phyloP scores from a whole-genome alignment of 805 yeast species.

The Saccharomycopsis sp. region DNA sequence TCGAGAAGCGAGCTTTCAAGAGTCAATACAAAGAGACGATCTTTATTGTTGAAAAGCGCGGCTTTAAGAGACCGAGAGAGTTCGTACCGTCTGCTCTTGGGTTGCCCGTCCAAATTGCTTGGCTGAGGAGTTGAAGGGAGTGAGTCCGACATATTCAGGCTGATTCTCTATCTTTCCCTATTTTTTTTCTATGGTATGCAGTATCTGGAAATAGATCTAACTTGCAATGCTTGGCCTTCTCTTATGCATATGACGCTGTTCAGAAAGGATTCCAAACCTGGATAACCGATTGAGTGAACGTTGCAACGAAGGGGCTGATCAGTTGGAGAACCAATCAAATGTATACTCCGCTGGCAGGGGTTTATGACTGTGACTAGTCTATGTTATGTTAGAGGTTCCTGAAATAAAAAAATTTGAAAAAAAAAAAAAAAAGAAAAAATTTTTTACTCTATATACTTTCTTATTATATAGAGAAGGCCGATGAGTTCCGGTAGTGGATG shows the following conservation, averaged over 20 bases:
- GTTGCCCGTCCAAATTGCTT: conserved; percentile 3
- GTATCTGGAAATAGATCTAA: too few relatives aligned
- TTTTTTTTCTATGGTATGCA: too few relatives aligned
- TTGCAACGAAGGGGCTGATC: not conserved
- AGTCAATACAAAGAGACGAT: conserved; percentile 43
- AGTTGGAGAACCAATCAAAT: not conserved
- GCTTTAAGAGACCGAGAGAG: conserved; percentile 30
- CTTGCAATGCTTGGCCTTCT: not conserved
- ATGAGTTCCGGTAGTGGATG: not conserved
- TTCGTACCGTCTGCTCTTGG: not conserved
- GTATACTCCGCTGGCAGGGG: too few relatives aligned
- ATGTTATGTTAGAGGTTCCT: not conserved
- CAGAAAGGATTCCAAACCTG: not conserved
- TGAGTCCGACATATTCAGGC: not conserved
- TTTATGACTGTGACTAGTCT: not conserved
- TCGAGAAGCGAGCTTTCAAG: conserved; percentile 42
- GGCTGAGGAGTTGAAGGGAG: conserved; percentile 11
- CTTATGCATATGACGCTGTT: not conserved
- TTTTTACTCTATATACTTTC: not conserved
- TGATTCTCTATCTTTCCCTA: not conserved
- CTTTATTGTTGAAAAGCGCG: conserved; percentile 40
- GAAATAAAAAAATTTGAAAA: not conserved
- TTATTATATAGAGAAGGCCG: not conserved
- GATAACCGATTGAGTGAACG: not conserved
- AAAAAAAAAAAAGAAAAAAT: not conserved